These are phyloP conservation scores for Ganoderma boninense DNA, from an alignment of 1,284 basidiomycete genomes.

Conservation along the genomic window DNA sequence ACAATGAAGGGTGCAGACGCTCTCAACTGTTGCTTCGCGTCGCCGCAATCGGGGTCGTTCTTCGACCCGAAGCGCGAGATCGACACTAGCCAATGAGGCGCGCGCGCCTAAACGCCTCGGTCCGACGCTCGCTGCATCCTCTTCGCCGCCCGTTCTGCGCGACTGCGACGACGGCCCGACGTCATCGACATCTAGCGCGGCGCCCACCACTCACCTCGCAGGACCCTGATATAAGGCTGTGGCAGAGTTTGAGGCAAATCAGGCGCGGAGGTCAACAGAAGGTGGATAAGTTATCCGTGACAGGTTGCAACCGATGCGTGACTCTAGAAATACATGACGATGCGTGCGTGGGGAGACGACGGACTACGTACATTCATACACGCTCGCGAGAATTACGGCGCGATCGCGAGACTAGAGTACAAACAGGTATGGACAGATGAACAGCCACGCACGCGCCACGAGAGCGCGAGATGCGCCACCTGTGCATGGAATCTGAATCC, in stretches of 20 bases:
- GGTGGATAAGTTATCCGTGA: conserved; percentile 12
- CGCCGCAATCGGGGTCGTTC: background rate
- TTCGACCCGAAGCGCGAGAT: background rate
- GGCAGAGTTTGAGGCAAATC: background rate
- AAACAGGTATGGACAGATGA: conserved; percentile 10
- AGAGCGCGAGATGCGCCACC: conserved; percentile 10
- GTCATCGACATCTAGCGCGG: background rate
- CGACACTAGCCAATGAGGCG: background rate
- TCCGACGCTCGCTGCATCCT: background rate
- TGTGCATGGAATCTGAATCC: conserved; percentile 17
- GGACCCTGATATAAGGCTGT: background rate
- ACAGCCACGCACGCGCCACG: conserved; percentile 23
- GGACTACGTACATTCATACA: conserved; percentile 18
- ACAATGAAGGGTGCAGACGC: too few species aligned
- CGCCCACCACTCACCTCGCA: background rate
- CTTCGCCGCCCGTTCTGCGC: background rate
- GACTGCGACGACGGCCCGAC: background rate
- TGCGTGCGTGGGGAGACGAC: background rate
- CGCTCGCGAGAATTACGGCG: conserved; percentile 27
- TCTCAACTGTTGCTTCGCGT: background rate
- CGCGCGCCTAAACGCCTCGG: background rate
- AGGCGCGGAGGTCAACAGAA: background rate
- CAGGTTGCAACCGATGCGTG: background rate
- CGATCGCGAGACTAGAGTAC: conserved; percentile 26
- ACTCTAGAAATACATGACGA: conserved; percentile 9